These are phyloP conservation scores for Suhomyces tanzawaensis DNA, from an alignment of 805 yeast species.

Conservation along the genomic window DNA sequence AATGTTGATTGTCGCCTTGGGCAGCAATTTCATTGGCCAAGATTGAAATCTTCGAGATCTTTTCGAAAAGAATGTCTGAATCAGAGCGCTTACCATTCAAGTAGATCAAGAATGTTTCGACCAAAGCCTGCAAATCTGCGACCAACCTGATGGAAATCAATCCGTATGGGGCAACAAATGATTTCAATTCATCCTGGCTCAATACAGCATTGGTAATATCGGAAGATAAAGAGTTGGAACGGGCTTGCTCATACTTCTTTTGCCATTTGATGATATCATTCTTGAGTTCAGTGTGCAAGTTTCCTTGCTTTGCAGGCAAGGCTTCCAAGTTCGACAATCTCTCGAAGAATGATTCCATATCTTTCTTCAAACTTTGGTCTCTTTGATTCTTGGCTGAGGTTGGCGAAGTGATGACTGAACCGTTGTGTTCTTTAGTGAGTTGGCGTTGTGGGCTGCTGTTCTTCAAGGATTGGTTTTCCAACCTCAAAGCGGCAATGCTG, in stretches of 20 bases:
- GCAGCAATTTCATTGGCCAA: conserved; percentile 41
- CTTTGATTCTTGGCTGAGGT: conserved; percentile 1
- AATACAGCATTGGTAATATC: conserved; percentile 18
- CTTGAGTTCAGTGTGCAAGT: conserved; percentile 15
- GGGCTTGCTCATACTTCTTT: conserved; percentile 47
- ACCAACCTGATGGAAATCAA: conserved; percentile 45
- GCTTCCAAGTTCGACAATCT: conserved; percentile 27
- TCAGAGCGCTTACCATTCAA: conserved; percentile 27
- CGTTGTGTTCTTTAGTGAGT: neutral
- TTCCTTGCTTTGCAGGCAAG: conserved; percentile 12
- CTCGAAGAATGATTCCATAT: conserved; percentile 24
- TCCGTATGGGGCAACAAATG: conserved; percentile 40
- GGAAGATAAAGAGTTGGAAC: conserved; percentile 28
- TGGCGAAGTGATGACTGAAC: neutral
- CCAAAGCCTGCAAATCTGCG: conserved; percentile 44
- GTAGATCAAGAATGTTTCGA: conserved; percentile 44
- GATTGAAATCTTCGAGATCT: conserved; percentile 49
- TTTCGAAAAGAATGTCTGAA: conserved; percentile 46
- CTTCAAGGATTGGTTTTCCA: conserved; percentile 39
- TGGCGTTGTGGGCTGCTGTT: conserved; percentile 10
- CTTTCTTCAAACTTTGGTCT: conserved; percentile 11
- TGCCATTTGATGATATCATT: conserved; percentile 48
- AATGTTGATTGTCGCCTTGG: conserved; percentile 24
- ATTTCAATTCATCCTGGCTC: conserved; percentile 24
- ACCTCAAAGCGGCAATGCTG: conserved; percentile 31